Evolutionary conservation across 2,329 filamentous ascomycete species (phyloP), one percentile per base, ranked within the genome.

Genomic region (Colletotrichum ledebouriae): DNA sequence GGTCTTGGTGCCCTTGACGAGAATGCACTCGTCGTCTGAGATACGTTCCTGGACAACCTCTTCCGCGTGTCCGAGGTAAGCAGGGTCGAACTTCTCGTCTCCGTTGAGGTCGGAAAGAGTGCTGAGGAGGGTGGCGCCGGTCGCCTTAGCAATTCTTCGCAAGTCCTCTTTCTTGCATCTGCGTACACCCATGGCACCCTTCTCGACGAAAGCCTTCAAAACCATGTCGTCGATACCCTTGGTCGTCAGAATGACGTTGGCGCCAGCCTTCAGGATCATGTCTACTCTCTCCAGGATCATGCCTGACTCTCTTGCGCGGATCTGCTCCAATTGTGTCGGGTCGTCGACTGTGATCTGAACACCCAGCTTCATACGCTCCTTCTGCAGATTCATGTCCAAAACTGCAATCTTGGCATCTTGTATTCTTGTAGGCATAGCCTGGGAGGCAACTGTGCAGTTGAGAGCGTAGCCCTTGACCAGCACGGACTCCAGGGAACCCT

Each of bases 161-260:
- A 99, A 85, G 76, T 99, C 96, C 83, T 99, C 96, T 88, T 99
- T 99, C 87, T 98, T 99, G 83, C 95, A 98, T 78, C 96, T 88
- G 76, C 96, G 89, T 58, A 99, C 94, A 60, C 92, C 96, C 92
- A 99, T 98, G 67, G 94, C 94, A 69, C 95, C 95, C 79, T 89
- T 92, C 85, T 99, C 96, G 65, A 99, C 86, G 77, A 99, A 98
- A 71, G 93, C 87, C 87, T 99, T 99, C 72, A 99, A 83, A 74
- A 94, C 94, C 78, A 99, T 85, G 76, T 99, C 96, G 76, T 99
- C 96, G 73, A 99, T 99, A 75, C 96, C 96, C 87, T 99, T 99
- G 71, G 96, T 99, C 6, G 96, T 99, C 72, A 99, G 85, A 69
- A 99, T 85, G 71, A 99, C 96, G 78, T 98, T 99, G 72, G 96